Conservation (phyloP, 2,329 filamentous ascomycete genomes). For the Pyrenophora seminiperda region DNA sequence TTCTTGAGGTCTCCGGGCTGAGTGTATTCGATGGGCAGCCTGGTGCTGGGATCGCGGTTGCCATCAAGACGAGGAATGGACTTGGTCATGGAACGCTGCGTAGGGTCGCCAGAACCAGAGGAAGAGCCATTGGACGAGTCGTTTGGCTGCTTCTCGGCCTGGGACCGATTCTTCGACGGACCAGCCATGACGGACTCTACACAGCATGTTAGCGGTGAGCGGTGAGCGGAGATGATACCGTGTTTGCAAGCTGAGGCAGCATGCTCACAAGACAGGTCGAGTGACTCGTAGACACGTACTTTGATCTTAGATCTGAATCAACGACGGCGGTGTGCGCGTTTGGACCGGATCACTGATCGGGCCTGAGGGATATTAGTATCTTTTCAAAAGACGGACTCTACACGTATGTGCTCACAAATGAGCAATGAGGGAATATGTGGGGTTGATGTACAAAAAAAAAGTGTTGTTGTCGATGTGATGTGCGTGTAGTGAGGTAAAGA, state of each 20-base stretch:
- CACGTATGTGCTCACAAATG: conserved; percentile 15
- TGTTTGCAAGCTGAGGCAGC: neutral
- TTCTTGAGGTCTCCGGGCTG: conserved; percentile 40
- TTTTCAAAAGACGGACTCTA: conserved; percentile 11
- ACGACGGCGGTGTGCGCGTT: conserved; percentile 10
- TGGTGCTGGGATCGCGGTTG: conserved; percentile 38
- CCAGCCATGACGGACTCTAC: conserved; percentile 45
- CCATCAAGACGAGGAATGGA: conserved; percentile 43
- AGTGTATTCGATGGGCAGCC: conserved; percentile 30
- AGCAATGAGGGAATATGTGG: conserved; percentile 1
- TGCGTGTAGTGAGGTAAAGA: conserved; percentile 2
- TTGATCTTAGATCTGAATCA: conserved; percentile 16
- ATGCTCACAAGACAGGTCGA: neutral
- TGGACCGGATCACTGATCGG: conserved; percentile 14
- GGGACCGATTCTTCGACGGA: conserved; percentile 42
- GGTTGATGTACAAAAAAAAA: conserved; percentile 4
- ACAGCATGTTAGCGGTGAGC: conserved; percentile 30
- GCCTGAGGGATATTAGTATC: conserved; percentile 22
- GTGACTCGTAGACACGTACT: conserved; percentile 15
- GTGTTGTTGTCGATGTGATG: conserved; percentile 5
- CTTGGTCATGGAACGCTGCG: conserved; percentile 35
- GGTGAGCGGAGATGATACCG: conserved; percentile 9
- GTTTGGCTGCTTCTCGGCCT: conserved; percentile 35
- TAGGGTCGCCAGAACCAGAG: conserved; percentile 30
- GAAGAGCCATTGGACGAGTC: conserved; percentile 36